phyloP scores from a whole-genome alignment of 1,284 basidiomycete species.

The Omphalotus olearius region DNA sequence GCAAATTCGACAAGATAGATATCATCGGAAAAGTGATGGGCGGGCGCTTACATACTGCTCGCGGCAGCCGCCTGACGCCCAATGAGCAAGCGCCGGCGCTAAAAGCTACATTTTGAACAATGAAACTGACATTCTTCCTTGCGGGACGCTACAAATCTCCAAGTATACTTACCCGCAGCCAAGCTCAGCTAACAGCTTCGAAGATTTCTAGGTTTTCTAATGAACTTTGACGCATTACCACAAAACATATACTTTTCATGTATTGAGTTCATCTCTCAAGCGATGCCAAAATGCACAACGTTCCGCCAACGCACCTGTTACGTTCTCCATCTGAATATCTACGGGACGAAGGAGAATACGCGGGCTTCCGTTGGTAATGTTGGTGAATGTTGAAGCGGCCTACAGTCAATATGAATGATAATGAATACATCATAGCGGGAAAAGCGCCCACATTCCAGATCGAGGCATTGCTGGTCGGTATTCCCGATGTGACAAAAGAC shows the following conservation, averaged over 20 bases:
- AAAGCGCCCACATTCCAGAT: conserved; percentile 6
- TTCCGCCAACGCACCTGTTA: conserved; percentile 1
- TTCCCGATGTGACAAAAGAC: conserved; percentile 11
- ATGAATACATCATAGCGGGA: neutral
- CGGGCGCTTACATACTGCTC: no score
- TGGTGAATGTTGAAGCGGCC: neutral
- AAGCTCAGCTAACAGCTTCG: no score
- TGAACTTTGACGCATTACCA: no score
- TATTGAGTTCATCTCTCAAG: conserved; percentile 12
- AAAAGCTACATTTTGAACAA: no score
- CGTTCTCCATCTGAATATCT: conserved; percentile 11
- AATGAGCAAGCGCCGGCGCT: no score
- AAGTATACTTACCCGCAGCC: no score
- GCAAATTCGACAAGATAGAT: no score
- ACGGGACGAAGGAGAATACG: conserved; percentile 12
- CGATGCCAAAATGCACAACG: conserved; percentile 16
- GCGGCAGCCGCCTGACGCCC: no score
- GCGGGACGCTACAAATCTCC: no score
- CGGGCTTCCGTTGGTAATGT: conserved; percentile 3
- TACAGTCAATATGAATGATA: neutral
- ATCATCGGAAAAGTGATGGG: no score
- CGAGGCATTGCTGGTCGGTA: neutral
- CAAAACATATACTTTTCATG: conserved; percentile 1
- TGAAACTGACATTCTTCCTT: no score
- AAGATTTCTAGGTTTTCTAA: no score